Conservation (phyloP, 2,329 filamentous ascomycete species). For the Fusarium clavum region DNA sequence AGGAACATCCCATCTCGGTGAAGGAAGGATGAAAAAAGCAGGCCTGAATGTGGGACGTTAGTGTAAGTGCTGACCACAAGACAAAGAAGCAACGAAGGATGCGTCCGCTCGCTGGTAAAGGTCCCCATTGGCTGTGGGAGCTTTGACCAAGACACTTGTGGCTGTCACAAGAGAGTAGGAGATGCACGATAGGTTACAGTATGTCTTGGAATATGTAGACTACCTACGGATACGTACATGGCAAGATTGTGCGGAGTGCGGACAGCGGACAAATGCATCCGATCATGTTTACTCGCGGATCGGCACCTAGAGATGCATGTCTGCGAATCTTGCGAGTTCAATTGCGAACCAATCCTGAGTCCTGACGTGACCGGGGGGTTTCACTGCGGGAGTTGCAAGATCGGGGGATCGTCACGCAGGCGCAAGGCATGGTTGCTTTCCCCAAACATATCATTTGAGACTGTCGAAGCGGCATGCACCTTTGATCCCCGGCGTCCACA, state of each 20-base stretch:
- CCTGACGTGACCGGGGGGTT: conserved; percentile 10
- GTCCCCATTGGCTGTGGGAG: not conserved
- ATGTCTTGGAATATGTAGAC: conserved; percentile 4
- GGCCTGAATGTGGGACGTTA: conserved; percentile 41
- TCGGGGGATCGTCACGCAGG: conserved; percentile 42
- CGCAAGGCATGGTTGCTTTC: conserved; percentile 35
- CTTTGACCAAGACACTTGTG: not conserved
- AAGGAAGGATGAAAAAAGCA: conserved; percentile 15
- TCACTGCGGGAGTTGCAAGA: conserved; percentile 41
- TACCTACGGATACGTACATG: not conserved
- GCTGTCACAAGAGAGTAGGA: conserved; percentile 11
- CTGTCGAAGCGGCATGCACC: conserved; percentile 36
- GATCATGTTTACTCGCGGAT: conserved; percentile 27
- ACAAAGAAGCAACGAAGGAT: conserved; percentile 9
- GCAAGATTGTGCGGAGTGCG: conserved; percentile 8
- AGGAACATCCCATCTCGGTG: conserved; percentile 24
- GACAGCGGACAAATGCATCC: conserved; percentile 22
- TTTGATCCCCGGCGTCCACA: conserved; percentile 38
- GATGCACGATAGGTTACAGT: conserved; percentile 10
- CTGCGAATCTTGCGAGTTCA: conserved; percentile 11
- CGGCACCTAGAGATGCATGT: conserved; percentile 25
- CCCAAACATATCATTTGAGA: conserved; percentile 27
- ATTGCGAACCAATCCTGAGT: conserved; percentile 30
- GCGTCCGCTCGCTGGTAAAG: not conserved
- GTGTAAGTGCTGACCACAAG: conserved; percentile 13